Evolutionary conservation across 257 asterid genomes (phyloP).

Genomic region (Przewalskia tangutica): DNA sequence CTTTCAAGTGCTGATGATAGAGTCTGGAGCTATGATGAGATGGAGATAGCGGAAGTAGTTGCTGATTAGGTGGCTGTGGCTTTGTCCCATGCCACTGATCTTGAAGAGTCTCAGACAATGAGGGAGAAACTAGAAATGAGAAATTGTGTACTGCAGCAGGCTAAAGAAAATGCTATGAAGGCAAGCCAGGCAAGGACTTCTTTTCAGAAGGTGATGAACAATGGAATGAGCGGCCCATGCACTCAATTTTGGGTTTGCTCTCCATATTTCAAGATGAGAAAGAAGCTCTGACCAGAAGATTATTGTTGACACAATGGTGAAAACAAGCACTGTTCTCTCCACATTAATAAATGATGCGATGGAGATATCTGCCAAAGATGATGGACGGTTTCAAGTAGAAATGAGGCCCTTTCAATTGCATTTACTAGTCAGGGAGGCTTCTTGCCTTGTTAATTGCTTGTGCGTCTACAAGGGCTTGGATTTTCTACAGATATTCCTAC

Average conservation of each 20-base stretch:
- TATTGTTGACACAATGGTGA: conserved; percentile 25
- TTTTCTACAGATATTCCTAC: conserved; percentile 25
- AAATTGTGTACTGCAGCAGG: conserved; percentile 27
- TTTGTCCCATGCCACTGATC: conserved; percentile 37
- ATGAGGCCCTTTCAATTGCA: conserved; percentile 27
- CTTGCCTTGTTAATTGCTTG: conserved; percentile 34
- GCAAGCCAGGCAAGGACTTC: conserved; percentile 38
- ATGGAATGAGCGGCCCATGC: conserved; percentile 46
- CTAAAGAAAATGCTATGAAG: conserved; percentile 33
- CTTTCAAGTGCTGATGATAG: conserved; percentile 18
- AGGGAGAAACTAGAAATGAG: conserved; percentile 28
- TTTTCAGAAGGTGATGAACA: conserved; percentile 38
- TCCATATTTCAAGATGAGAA: conserved; percentile 22
- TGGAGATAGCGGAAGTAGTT: conserved; percentile 43
- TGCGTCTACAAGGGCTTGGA: conserved; percentile 23
- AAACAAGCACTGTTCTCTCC: conserved; percentile 29
- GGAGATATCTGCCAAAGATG: conserved; percentile 40
- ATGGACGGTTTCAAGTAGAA: conserved; percentile 32
- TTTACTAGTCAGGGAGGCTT: conserved; percentile 28
- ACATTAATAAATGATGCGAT: conserved; percentile 31
- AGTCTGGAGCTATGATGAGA: conserved; percentile 26
- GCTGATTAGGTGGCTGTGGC: conserved; percentile 51
- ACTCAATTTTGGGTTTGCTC: conserved; percentile 29
- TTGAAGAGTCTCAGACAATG: conserved; percentile 36
- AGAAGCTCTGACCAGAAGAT: conserved; percentile 26